Evolutionary conservation across 164 flowering plant species (phyloP).

Genomic region (Annona cherimola): DNA sequence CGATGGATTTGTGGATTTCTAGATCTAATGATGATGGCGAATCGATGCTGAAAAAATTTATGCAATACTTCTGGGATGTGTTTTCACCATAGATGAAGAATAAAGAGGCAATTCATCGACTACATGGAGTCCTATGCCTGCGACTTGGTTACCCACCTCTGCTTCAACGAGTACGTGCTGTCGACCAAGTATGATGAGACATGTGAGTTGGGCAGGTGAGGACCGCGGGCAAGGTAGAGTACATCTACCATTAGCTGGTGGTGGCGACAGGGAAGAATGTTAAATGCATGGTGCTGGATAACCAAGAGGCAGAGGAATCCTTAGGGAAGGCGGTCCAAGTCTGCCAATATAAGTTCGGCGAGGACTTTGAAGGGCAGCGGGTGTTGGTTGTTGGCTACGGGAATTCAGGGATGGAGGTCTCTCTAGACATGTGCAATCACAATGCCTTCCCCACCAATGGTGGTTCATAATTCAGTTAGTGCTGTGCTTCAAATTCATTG

Average conservation of each 20-base stretch:
- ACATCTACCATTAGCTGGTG: conserved; percentile 66
- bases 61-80: no score
- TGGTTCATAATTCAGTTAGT: conserved; percentile 67
- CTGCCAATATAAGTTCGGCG: conserved; percentile 59
- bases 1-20: no score
- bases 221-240: conserved; percentile 47
- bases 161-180: conserved; percentile 63
- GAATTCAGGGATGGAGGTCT: conserved; percentile 83
- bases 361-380: conserved; percentile 36
- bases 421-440: conserved; percentile 70
- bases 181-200: conserved; percentile 64
- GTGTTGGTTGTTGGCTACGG: conserved; percentile 83
- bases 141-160: conserved; percentile 51
- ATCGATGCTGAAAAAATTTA: no score
- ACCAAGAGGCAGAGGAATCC: conserved; percentile 51
- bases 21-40: no score
- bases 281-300: conserved; percentile 54
- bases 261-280: conserved; percentile 91
- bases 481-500: not conserved
- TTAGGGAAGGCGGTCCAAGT: conserved; percentile 48
- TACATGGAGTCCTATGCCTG: conserved; percentile 66
- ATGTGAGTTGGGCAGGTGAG: conserved; percentile 62
- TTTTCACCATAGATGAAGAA: not conserved
- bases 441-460: conserved; percentile 61
- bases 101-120: conserved; percentile 62